phyloP scores from a whole-genome alignment of 441 rosid species.

The Croton setiger region DNA sequence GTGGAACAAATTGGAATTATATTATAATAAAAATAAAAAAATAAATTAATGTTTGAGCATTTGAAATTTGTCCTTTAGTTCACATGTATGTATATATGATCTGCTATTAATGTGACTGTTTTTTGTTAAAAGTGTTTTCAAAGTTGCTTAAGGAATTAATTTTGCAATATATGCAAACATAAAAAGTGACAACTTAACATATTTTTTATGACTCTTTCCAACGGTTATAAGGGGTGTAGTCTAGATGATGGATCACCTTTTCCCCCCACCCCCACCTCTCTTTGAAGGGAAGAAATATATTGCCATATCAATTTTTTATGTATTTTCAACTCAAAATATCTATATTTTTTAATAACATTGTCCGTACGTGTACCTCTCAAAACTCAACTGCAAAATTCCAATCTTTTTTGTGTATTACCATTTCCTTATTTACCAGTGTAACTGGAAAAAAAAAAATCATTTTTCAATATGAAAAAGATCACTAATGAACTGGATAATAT shows the following conservation, averaged over 20 bases:
- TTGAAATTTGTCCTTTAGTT: neutral
- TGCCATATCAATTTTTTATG: neutral
- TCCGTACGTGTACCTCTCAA: too few relatives aligned
- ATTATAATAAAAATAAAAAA: too few relatives aligned
- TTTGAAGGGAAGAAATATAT: conserved; percentile 38
- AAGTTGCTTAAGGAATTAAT: conserved; percentile 1
- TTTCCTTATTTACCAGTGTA: too few relatives aligned
- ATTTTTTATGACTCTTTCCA: neutral
- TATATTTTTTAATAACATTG: too few relatives aligned
- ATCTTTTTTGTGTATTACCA: too few relatives aligned
- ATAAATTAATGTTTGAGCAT: neutral
- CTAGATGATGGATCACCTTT: conserved; percentile 10
- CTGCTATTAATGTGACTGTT: neutral
- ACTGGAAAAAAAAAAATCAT: too few relatives aligned
- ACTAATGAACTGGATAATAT: too few relatives aligned
- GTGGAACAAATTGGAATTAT: too few relatives aligned
- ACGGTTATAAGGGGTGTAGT: neutral
- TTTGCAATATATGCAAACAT: neutral
- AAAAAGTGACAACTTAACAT: conserved; percentile 4
- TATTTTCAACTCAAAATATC: too few relatives aligned
- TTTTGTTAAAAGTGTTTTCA: neutral
- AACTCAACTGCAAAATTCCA: too few relatives aligned
- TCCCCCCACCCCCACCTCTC: conserved; percentile 32
- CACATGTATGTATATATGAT: neutral
- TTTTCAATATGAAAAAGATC: too few relatives aligned